Evolutionary conservation across 441 rosid genomes (phyloP), one percentile per base, ranked within the genome.

Genomic region (Flueggea neowawraea): DNA sequence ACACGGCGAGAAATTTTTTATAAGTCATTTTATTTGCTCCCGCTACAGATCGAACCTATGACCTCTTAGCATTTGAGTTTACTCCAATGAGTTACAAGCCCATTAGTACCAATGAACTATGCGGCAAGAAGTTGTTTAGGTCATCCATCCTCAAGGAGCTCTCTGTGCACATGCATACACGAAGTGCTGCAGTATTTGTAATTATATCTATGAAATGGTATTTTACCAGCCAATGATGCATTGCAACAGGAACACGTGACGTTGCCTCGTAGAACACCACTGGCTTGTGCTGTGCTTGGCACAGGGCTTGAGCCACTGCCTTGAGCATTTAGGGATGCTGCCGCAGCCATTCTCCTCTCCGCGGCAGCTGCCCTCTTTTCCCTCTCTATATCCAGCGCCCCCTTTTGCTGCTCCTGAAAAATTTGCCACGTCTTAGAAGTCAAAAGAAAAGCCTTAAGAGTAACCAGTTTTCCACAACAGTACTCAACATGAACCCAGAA

Each of bases 341-440:
- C 73, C 17, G 84, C 66, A 9, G 91, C 97, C 64, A 86, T 69
- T 75, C 98, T 84, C 77, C 85, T 84, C 84, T 95, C 97, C 16
- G 97, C 99, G 43, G 99, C 99, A 6, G 91, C 93, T 9, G 98
- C 98, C 74, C 99, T 84, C 75, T 84, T 95, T 71, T 91, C 98
- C 76, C n/a, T n/a, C 78, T 84, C 97, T 0, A 79, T 73, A 32
- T 83, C 93, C 72, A 77, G 88, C 62, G 83, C 81, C 64, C 86
- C 81, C 80, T 78, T 86, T 68, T 81, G 57, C 76, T 84, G 82
- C 79, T 87, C 95, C 97, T 94, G 71, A 73, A 48, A 47, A 47
- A 4, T 47, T 47, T 4, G 2, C 6, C 45, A 43, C 10, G 8
- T 6, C 45, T 6, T 43, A 6, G 12, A 11, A 6, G 45, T 43